A percentile compares a stretch with the other conserved stretches of the same genome.
phyloP scores from a whole-genome alignment of 2,329 filamentous ascomycete species.

The Aphanocladium album region DNA sequence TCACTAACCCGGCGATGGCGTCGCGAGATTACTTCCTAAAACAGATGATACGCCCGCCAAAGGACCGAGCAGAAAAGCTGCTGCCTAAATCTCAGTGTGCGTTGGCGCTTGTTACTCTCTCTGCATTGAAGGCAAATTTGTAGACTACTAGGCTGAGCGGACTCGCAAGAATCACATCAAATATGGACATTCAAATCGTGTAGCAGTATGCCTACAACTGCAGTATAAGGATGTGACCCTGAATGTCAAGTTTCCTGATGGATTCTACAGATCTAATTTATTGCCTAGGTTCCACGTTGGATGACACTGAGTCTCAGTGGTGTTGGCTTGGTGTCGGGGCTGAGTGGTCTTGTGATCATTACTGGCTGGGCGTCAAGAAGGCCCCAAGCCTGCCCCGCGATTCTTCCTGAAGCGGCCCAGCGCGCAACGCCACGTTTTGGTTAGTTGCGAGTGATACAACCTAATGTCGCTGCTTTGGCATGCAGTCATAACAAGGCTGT shows the following conservation, averaged over 20 bases:
- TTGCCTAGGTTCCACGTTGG: background rate
- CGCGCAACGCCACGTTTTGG: background rate
- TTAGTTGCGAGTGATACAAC: background rate
- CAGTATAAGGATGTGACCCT: background rate
- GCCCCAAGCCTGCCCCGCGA: background rate
- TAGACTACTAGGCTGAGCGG: background rate
- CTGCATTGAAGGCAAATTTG: background rate
- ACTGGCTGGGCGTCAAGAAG: conserved; percentile 1
- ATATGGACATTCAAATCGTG: no score
- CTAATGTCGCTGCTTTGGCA: background rate
- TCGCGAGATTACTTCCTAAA: background rate
- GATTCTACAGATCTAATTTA: background rate
- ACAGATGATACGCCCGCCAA: background rate
- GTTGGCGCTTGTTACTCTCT: background rate
- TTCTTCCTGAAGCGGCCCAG: background rate
- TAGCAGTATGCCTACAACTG: no score
- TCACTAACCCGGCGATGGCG: background rate
- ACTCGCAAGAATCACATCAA: background rate
- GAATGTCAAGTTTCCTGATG: background rate
- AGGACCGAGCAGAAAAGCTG: background rate
- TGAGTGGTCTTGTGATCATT: background rate
- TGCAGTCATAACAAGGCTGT: background rate
- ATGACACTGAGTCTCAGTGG: background rate
- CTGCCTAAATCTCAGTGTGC: background rate
- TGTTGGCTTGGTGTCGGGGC: background rate